Evolutionary conservation across 1,139 yeast species (phyloP).

Genomic region (Spencermartinsiella ligniputridi): DNA sequence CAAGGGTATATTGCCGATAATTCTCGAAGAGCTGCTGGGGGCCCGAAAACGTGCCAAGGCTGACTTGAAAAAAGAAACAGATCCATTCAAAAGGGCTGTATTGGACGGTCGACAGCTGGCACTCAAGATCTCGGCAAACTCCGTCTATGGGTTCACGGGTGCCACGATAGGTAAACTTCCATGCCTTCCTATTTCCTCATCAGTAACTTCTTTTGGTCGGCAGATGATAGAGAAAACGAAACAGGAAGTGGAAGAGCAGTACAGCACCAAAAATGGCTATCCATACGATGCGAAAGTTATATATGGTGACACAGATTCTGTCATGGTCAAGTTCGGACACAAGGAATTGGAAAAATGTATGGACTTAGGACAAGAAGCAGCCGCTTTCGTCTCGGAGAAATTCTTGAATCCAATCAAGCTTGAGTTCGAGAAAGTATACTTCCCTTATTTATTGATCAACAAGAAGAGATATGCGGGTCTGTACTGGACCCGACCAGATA

Average conservation of each 20-base stretch:
- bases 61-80: constrained; percentile 87
- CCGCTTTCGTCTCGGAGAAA: constrained; percentile 70
- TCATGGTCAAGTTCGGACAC: constrained; percentile 95
- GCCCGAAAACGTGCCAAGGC: constrained; percentile 93
- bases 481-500: constrained; percentile 89
- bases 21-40: constrained; percentile 76
- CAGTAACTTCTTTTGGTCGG: constrained; percentile 94
- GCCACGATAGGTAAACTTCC: constrained; percentile 97
- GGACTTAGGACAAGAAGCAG: constrained; percentile 93
- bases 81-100: constrained; percentile 90
- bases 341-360: constrained; percentile 79
- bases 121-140: constrained; percentile 91
- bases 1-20: constrained; percentile 87
- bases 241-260: constrained; percentile 73
- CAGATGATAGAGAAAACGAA: constrained; percentile 94
- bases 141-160: constrained; percentile 98
- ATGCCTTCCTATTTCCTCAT: constrained; percentile 92
- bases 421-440: constrained; percentile 95
- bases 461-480: constrained; percentile 97
- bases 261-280: constrained; percentile 75
- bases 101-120: constrained; percentile 97
- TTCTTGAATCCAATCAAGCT: constrained; percentile 86
- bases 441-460: constrained; percentile 87
- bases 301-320: constrained; percentile 99
- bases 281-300: constrained; percentile 83